Evolutionary conservation across 768 basidiomycete genomes (phyloP).

Genomic region (Tulasnella sp.): DNA sequence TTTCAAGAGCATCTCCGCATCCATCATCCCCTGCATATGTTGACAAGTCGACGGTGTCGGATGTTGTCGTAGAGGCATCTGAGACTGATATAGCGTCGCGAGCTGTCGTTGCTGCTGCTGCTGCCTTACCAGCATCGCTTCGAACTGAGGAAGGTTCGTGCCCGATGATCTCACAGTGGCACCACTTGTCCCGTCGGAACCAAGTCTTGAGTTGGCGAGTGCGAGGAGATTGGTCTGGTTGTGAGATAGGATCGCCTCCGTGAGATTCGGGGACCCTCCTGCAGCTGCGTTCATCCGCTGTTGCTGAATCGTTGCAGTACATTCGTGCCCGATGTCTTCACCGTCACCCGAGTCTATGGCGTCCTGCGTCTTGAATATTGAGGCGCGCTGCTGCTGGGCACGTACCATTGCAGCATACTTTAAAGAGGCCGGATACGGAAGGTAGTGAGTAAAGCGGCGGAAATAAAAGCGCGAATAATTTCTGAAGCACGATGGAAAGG

Average conservation of each 20-base stretch:
- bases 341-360: no score
- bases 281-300: not conserved
- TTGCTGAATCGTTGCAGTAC: no score
- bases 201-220: not conserved
- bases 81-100: no score
- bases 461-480: not conserved
- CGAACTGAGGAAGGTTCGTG: not conserved
- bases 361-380: not conserved
- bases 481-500: no score
- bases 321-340: no score
- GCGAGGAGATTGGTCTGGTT: not conserved
- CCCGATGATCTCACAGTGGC: no score
- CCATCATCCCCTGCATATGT: no score
- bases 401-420: not conserved
- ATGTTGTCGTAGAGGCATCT: no score
- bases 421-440: not conserved
- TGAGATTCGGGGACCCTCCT: not conserved
- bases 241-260: not conserved
- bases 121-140: not conserved
- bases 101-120: not conserved
- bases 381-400: not conserved
- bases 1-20: no score
- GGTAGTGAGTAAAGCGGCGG: not conserved
- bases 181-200: no score
- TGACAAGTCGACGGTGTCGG: no score